phyloP scores from a whole-genome alignment of 2,329 filamentous ascomycete genomes.

The Penicillium concentricum region DNA sequence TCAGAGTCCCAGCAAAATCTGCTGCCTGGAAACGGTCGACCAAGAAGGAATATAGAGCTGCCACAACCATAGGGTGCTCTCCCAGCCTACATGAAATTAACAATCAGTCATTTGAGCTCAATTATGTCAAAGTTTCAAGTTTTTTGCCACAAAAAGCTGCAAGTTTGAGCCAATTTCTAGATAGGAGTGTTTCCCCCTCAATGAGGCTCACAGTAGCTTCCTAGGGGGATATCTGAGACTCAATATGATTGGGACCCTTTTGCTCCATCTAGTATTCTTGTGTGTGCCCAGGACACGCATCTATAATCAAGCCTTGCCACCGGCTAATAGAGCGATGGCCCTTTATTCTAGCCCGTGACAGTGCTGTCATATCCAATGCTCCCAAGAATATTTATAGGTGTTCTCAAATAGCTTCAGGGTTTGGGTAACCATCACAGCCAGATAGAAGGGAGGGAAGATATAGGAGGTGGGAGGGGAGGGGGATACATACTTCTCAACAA shows the following conservation, averaged over 20 bases:
- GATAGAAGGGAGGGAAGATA: conserved; percentile 18
- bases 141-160: background rate
- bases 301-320: conserved; percentile 2
- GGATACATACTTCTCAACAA: conserved; percentile 51
- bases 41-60: conserved; percentile 50
- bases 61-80: conserved; percentile 49
- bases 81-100: conserved; percentile 43
- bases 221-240: conserved; percentile 1
- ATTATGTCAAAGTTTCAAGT: conserved; percentile 1
- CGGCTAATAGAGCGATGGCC: conserved; percentile 10
- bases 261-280: background rate
- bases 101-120: conserved; percentile 26
- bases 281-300: background rate
- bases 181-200: background rate
- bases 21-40: conserved; percentile 49
- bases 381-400: conserved; percentile 37
- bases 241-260: background rate
- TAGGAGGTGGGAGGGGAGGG: conserved; percentile 5
- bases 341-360: conserved; percentile 31
- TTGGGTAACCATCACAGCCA: conserved; percentile 34
- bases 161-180: conserved; percentile 4
- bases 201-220: background rate
- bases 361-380: conserved; percentile 24
- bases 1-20: conserved; percentile 48
- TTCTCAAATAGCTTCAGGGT: conserved; percentile 35